phyloP scores from a whole-genome alignment of 2,329 filamentous ascomycete species.

The Calonectria pseudoreteaudii region DNA sequence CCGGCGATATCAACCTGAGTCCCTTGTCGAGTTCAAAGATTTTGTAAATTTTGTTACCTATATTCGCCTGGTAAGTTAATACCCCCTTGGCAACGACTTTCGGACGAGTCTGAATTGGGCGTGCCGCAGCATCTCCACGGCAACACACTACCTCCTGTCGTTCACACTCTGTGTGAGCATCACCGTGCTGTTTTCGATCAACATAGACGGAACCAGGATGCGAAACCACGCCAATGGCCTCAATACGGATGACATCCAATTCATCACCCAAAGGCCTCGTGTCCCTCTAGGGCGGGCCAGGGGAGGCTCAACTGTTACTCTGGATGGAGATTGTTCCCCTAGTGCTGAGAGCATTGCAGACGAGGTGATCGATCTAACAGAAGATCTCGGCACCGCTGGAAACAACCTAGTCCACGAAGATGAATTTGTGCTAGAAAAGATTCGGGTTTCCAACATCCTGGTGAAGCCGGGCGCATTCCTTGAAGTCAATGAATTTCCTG shows the following conservation, averaged over 20 bases:
- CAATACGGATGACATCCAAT: constrained; percentile 27
- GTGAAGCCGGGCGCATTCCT: constrained; percentile 44
- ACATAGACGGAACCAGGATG: background rate
- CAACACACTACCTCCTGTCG: background rate
- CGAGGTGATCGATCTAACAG: constrained; percentile 51
- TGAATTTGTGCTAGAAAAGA: constrained; percentile 38
- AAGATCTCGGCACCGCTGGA: constrained; percentile 30
- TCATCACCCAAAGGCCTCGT: constrained; percentile 29
- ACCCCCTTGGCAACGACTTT: background rate
- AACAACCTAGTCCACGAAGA: constrained; percentile 30
- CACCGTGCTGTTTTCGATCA: background rate
- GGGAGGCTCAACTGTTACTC: constrained; percentile 39
- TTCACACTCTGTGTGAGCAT: background rate
- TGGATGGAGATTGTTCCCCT: constrained; percentile 24
- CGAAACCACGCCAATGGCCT: constrained; percentile 10
- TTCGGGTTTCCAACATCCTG: constrained; percentile 16
- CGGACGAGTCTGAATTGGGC: background rate
- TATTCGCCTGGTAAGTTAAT: background rate
- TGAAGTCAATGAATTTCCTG: constrained; percentile 37
- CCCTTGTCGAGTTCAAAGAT: background rate
- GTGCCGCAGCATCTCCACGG: background rate
- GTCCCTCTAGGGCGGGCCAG: background rate
- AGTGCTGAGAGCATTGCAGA: background rate
- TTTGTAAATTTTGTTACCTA: background rate
- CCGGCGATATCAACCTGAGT: background rate